phyloP scores from a whole-genome alignment of 2,329 filamentous ascomycete species.

The Claviceps sp. region DNA sequence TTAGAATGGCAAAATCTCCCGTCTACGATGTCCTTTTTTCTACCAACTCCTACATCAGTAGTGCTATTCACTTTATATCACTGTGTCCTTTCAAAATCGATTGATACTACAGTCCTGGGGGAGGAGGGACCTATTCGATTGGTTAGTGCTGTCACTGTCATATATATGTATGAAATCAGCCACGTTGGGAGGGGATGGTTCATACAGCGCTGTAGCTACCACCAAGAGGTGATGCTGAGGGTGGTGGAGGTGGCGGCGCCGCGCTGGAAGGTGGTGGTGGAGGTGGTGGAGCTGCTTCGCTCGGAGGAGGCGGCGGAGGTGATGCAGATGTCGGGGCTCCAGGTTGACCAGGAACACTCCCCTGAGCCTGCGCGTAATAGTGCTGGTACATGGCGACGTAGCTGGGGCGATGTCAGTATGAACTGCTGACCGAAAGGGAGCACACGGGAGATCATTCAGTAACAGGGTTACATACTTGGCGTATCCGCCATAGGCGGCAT shows the following conservation, averaged over 20 bases:
- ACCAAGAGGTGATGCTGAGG: conserved; percentile 38
- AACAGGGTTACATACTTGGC: conserved; percentile 41
- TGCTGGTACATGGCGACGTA: conserved; percentile 64
- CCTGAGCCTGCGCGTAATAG: conserved; percentile 40
- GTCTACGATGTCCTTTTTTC: not conserved
- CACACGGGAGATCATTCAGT: not conserved
- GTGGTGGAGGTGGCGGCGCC: conserved; percentile 37
- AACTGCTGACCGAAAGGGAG: not conserved
- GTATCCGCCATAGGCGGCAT: conserved; percentile 84
- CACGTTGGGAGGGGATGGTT: conserved; percentile 6
- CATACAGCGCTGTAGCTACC: conserved; percentile 52
- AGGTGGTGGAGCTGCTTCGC: conserved; percentile 49
- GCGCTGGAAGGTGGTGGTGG: conserved; percentile 26
- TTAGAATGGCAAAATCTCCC: not conserved
- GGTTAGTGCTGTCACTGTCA: not conserved
- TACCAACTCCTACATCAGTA: conserved; percentile 3
- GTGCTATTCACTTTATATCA: conserved; percentile 1
- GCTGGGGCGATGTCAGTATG: conserved; percentile 20
- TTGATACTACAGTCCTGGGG: conserved; percentile 34
- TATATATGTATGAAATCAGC: not conserved
- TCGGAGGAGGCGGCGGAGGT: conserved; percentile 46
- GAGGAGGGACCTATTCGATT: conserved; percentile 35
- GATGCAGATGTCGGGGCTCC: conserved; percentile 33
- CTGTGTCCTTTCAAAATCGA: conserved; percentile 1
- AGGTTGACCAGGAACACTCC: conserved; percentile 28